Conservation (phyloP, 768 basidiomycete species). For the Termitomyces sp. region DNA sequence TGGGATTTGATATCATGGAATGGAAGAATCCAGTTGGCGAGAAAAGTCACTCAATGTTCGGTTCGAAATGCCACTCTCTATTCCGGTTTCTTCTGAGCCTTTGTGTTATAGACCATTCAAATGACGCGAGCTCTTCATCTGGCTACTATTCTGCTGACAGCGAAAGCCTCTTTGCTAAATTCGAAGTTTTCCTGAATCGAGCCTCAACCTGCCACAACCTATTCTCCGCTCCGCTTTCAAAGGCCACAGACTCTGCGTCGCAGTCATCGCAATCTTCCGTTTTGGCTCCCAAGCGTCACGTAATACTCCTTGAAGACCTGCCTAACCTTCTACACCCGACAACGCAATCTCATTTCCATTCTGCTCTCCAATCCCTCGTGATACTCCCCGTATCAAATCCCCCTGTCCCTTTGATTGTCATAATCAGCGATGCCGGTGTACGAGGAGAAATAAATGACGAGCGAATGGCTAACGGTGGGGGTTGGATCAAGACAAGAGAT, state of each 20-base stretch:
- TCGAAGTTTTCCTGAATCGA: constrained; percentile 69
- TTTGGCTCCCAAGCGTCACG: constrained; percentile 32
- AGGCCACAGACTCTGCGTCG: constrained; percentile 5
- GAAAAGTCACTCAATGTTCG: constrained; percentile 20
- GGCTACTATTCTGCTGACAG: constrained; percentile 24
- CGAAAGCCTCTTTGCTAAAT: constrained; percentile 59
- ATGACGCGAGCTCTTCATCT: neutral
- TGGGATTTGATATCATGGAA: constrained; percentile 79
- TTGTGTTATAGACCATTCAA: constrained; percentile 1
- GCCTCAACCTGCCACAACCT: constrained; percentile 57
- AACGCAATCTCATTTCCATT: constrained; percentile 71
- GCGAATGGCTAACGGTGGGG: constrained; percentile 30
- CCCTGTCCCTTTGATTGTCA: constrained; percentile 67
- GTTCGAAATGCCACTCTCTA: constrained; percentile 8
- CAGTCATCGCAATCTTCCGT: constrained; percentile 9
- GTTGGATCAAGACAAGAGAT: constrained; percentile 42
- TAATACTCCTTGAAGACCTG: constrained; percentile 84
- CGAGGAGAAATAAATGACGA: constrained; percentile 64
- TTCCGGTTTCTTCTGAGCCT: neutral
- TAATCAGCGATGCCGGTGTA: constrained; percentile 79
- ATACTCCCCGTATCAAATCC: constrained; percentile 25
- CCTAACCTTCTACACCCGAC: constrained; percentile 81
- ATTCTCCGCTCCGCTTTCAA: constrained; percentile 24
- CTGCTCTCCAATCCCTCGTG: constrained; percentile 56
- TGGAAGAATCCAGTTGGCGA: constrained; percentile 75